phyloP scores from a whole-genome alignment of 2,329 filamentous ascomycete genomes.

The Alternaria brassicae region DNA sequence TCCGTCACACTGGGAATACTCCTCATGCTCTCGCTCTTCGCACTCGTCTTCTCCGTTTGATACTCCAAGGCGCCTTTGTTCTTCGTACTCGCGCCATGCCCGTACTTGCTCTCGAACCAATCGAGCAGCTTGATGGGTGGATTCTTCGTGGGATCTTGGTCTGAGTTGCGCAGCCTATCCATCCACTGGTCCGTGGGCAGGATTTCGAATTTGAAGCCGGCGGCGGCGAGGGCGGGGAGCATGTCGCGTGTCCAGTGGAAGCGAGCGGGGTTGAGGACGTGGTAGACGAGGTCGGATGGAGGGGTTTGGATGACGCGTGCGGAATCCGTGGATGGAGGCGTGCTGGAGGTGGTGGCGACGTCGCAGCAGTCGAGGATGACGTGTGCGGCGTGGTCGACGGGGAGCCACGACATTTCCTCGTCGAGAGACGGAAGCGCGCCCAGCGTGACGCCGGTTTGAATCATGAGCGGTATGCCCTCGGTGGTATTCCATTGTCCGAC shows the following conservation, averaged over 20 bases:
- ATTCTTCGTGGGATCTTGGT: constrained; percentile 32
- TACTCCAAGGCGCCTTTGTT: constrained; percentile 24
- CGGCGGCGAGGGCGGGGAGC: constrained; percentile 57
- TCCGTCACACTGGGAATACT: constrained; percentile 22
- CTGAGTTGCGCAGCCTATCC: constrained; percentile 29
- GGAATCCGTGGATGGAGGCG: background rate
- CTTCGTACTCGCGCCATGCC: constrained; percentile 6
- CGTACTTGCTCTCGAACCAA: constrained; percentile 42
- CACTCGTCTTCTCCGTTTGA: constrained; percentile 22
- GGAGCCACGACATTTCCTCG: constrained; percentile 53
- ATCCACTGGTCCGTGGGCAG: constrained; percentile 36
- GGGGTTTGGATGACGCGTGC: background rate
- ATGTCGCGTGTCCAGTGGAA: constrained; percentile 64
- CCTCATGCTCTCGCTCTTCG: constrained; percentile 21
- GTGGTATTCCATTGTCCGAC: constrained; percentile 59
- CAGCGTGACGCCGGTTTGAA: constrained; percentile 56
- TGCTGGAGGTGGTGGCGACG: background rate
- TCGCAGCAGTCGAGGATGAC: constrained; percentile 36
- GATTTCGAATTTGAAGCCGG: constrained; percentile 49
- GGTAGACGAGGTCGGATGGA: constrained; percentile 52
- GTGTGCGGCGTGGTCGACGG: constrained; percentile 53
- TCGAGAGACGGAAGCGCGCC: constrained; percentile 57
- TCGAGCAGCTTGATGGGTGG: constrained; percentile 40
- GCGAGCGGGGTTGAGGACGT: constrained; percentile 59
- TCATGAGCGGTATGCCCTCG: constrained; percentile 60